Percentiles rank a stretch among this genome's conserved stretches.
Conservation (phyloP, 805 yeast genomes). For the Candida oleophila region DNA sequence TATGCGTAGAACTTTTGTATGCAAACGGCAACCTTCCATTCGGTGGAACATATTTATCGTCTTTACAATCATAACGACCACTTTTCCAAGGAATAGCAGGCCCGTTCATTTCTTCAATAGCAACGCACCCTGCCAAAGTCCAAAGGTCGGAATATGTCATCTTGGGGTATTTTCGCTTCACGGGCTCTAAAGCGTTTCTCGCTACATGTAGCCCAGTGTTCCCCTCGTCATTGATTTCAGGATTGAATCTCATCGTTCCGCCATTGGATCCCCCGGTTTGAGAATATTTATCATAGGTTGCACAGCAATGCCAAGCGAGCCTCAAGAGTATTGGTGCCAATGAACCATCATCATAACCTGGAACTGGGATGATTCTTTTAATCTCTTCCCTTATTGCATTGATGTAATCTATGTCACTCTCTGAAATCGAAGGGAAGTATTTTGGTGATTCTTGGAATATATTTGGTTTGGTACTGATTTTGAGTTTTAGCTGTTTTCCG, state of each 20-base stretch:
- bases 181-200: slow-evolving; percentile 53
- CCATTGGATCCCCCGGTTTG: slow-evolving; percentile 67
- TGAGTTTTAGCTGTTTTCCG: slow-evolving; percentile 7
- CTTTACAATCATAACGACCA: slow-evolving; percentile 42
- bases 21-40: slow-evolving; percentile 55
- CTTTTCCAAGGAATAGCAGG: slow-evolving; percentile 60
- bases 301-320: slow-evolving; percentile 84
- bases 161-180: slow-evolving; percentile 57
- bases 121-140: slow-evolving; percentile 69
- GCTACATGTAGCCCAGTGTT: slow-evolving; percentile 55
- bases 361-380: slow-evolving; percentile 23
- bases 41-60: slow-evolving; percentile 36
- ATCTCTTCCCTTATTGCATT: slow-evolving; percentile 34
- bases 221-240: slow-evolving; percentile 53
- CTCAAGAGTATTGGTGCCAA: slow-evolving; percentile 80
- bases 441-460: neutral
- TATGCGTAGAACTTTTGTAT: slow-evolving; percentile 42
- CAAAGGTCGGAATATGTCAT: slow-evolving; percentile 66
- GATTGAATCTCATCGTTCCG: slow-evolving; percentile 44
- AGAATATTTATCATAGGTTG: slow-evolving; percentile 65
- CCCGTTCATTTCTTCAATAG: slow-evolving; percentile 63
- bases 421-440: slow-evolving; percentile 10
- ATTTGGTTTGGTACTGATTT: slow-evolving; percentile 7
- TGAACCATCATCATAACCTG: slow-evolving; percentile 61
- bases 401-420: slow-evolving; percentile 11